Base-by-base conservation (phyloP, 345 rosid genomes). In the Eutrema yunnanense region DNA sequence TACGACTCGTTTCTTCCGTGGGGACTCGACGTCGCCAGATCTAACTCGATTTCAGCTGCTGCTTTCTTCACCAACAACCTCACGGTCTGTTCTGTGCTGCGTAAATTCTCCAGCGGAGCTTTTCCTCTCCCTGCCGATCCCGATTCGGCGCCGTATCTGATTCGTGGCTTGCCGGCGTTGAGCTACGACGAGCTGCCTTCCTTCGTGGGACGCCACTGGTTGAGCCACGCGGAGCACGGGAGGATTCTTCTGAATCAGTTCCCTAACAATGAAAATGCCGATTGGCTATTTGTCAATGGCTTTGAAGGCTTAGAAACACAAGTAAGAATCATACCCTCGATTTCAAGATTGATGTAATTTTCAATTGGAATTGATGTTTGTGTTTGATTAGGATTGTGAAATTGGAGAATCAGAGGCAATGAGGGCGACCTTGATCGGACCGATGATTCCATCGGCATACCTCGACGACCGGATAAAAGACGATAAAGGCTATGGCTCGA, bases 1-100 rank as follows among this genome's bases (percentile, higher is more conserved):
- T 90, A 88, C 19, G 94, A 90, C 49, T 85, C 96, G 16, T 90
- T 90, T 43, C 65, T 90, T 38, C 90, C 92, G 0, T 88, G 94
- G 94, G 96, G 83, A 51, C 92, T 88, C 57, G 90, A 85, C 16
- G 92, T 88, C 32, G 92, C 92, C 7, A 85, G 82, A 82, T 73
- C 77, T 16, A 83, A 67, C 13, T 84, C 82, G 0, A 36, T 90
- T 26, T 74, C 76, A 4, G 92, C 86, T 2, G 96, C 90, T 4
- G 27, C 90, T 4, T 90, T 88, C 73, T 90, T 88, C 59, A 90
- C 96, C n/a, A 88, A 88, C 67, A 83, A 86, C 8, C 84, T 84
- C 9, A 43, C 87, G 1, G 86, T 82, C 4, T 84, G 81, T 4
- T 78, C 72, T 57, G 82, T 85, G 38, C 72, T 86, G 49, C 77